Base-by-base conservation (phyloP, 2,329 filamentous ascomycete genomes). In the Colletotrichum lindemuthianum region DNA sequence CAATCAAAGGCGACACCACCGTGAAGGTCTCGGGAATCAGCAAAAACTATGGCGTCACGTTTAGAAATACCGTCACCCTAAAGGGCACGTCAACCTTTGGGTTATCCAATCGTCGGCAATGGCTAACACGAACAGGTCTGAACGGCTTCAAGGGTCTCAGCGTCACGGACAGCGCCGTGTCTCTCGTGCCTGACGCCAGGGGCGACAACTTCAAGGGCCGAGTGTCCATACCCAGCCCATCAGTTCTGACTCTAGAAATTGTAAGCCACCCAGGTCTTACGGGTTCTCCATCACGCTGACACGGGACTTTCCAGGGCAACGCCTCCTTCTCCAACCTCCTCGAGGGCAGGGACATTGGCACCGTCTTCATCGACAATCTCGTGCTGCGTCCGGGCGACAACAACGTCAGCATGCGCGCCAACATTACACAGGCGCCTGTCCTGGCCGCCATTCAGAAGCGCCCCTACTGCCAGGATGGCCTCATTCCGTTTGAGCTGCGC, bases 181-280 rank as follows among this genome's bases (percentile, higher is more conserved):
- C 79, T 39, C 70, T 82, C 16, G 69, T 73, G 34, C 61, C 71
- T 12, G 72, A 80, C 58, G 67, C 72, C 9, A 77, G 82, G 57
- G 82, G 79, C 67, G 81, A 83, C 72, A 92, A 91, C 77, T 89
- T 92, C 76, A 77, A 82, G 55, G 88, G 83, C 69, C 83, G 78
- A 12, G 82, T 84, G 61, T 78, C 79, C 60, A 88, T 92, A 54
- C 88, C 87, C 68, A 92, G 92, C 74, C 82, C 81, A 7, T 90
- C 88, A 2, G 76, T 86, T 55, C 82, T 90, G 72, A 86, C 83
- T n/a, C 81, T 92, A 56, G 84, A 89, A 39, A 84, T 92, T 70
- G 86, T 88, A 78, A 77, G 84, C 79, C 13, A 51, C 39, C 8
- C 15, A 39, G 10, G 16, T 34, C 36, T 48, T 47, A 9, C n/a